A percentile compares a stretch with the other conserved stretches of the same genome.
phyloP scores from a whole-genome alignment of 2,329 filamentous ascomycete species.

The Paracamarosporium sp. region DNA sequence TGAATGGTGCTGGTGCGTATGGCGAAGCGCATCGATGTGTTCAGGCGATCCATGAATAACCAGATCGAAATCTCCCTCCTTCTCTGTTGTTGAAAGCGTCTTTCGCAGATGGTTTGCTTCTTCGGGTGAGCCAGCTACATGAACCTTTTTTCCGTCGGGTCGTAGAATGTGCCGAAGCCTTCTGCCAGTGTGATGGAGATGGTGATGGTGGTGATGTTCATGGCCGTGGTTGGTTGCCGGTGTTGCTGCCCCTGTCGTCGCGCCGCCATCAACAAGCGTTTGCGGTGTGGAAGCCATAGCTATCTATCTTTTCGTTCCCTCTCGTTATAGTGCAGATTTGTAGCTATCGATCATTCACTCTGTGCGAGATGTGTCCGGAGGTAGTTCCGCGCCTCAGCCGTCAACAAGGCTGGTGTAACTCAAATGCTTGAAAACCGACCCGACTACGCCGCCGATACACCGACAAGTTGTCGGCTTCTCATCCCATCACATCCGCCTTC shows the following conservation, averaged over 20 bases:
- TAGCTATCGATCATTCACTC: not conserved
- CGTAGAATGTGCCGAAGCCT: conserved; percentile 61
- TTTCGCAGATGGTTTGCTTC: conserved; percentile 58
- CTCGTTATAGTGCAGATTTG: not conserved
- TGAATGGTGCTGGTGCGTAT: conserved; percentile 62
- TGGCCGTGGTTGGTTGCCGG: conserved; percentile 4
- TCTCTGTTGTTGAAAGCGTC: conserved; percentile 49
- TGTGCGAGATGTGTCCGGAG: not conserved
- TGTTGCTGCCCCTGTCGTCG: conserved; percentile 3
- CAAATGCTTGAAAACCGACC: not conserved
- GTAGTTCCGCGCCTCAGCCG: not conserved
- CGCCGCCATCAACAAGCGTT: conserved; percentile 6
- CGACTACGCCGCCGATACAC: not conserved
- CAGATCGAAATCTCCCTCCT: conserved; percentile 58
- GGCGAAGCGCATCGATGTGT: conserved; percentile 57
- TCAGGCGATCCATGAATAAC: conserved; percentile 65
- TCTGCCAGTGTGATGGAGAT: conserved; percentile 43
- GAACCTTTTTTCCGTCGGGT: conserved; percentile 63
- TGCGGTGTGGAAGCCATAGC: conserved; percentile 6
- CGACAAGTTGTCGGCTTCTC: not conserved
- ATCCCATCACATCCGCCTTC: not conserved
- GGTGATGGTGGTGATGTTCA: conserved; percentile 22
- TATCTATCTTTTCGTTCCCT: not conserved
- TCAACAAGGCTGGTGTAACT: too few relatives aligned
- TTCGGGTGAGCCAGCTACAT: conserved; percentile 63